These are phyloP conservation scores for Psilocybe subaeruginosa DNA, from an alignment of 768 basidiomycete genomes.

Conservation along the genomic window DNA sequence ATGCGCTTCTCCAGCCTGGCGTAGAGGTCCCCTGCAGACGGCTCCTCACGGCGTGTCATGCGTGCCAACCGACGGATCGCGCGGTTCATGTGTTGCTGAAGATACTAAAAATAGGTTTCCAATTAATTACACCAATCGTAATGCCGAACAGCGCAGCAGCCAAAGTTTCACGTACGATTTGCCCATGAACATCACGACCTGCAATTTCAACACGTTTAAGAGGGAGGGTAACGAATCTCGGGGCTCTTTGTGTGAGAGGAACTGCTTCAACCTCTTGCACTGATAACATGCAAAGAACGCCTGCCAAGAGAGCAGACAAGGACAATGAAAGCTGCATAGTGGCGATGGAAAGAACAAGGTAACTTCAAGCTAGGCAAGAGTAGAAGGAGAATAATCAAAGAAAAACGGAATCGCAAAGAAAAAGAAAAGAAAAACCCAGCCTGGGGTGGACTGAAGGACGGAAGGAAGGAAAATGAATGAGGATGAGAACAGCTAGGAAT, in stretches of 20 bases:
- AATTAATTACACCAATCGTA: not conserved
- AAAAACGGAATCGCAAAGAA: constrained; percentile 31
- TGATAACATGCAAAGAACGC: constrained; percentile 47
- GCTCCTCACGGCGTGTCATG: constrained; percentile 63
- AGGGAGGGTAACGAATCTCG: constrained; percentile 44
- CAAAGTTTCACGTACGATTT: constrained; percentile 24
- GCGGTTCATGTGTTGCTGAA: constrained; percentile 76
- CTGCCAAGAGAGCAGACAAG: constrained; percentile 55
- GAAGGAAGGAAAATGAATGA: constrained; percentile 11
- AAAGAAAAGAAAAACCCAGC: constrained; percentile 25
- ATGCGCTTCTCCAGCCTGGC: constrained; percentile 37
- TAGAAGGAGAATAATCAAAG: constrained; percentile 22
- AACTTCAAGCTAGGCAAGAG: constrained; percentile 2
- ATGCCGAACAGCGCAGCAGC: not conserved
- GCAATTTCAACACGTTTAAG: constrained; percentile 39
- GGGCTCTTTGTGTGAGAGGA: constrained; percentile 36
- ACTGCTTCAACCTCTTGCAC: constrained; percentile 42
- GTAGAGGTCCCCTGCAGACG: constrained; percentile 49
- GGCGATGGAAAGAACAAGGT: constrained; percentile 11
- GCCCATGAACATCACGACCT: constrained; percentile 26
- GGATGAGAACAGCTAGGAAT: not conserved
- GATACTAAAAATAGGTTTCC: constrained; percentile 39
- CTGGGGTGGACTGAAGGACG: constrained; percentile 21
- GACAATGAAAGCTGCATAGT: constrained; percentile 60
- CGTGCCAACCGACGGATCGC: constrained; percentile 64